A percentile compares a stretch with the other conserved stretches of the same genome.
Evolutionary conservation across 1,139 yeast genomes (phyloP).

Genomic region (Suhomyces maxii): DNA sequence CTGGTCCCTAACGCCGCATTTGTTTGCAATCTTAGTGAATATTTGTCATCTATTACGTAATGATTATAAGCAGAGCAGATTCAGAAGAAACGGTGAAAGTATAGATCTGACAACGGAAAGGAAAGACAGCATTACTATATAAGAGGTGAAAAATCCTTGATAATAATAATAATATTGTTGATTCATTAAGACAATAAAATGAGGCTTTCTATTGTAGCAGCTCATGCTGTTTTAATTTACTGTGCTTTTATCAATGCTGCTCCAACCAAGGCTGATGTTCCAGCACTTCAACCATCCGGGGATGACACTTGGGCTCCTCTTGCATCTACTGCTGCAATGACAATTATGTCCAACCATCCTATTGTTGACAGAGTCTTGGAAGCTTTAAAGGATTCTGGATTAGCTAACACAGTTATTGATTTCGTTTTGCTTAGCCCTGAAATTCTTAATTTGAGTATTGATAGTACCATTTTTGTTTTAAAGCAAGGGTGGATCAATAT

Average conservation of each 20-base stretch:
- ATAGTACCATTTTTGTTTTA: slow-evolving; percentile 25
- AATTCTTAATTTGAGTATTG: slow-evolving; percentile 24
- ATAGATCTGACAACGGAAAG: too few species aligned
- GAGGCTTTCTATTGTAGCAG: slow-evolving; percentile 12
- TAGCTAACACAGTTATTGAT: slow-evolving; percentile 27
- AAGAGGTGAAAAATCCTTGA: too few species aligned
- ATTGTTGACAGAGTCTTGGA: slow-evolving; percentile 25
- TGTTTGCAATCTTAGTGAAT: background rate
- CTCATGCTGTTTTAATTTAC: slow-evolving; percentile 12
- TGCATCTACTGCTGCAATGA: slow-evolving; percentile 5
- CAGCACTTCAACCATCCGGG: background rate
- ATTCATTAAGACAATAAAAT: too few species aligned
- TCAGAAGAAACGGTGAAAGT: too few species aligned
- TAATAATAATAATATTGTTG: too few species aligned
- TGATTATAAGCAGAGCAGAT: too few species aligned
- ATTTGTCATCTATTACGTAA: background rate
- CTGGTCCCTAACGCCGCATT: too few species aligned
- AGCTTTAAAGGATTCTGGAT: slow-evolving; percentile 23
- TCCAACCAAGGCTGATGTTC: slow-evolving; percentile 4
- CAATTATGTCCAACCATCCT: slow-evolving; percentile 20
- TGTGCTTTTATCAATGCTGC: slow-evolving; percentile 11
- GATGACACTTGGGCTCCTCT: background rate
- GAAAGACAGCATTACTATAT: too few species aligned
- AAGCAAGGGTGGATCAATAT: slow-evolving; percentile 23
- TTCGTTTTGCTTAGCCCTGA: slow-evolving; percentile 26